These are phyloP conservation scores for Epichloe sylvatica DNA, from an alignment of 2,329 filamentous ascomycete genomes.

Conservation along the genomic window DNA sequence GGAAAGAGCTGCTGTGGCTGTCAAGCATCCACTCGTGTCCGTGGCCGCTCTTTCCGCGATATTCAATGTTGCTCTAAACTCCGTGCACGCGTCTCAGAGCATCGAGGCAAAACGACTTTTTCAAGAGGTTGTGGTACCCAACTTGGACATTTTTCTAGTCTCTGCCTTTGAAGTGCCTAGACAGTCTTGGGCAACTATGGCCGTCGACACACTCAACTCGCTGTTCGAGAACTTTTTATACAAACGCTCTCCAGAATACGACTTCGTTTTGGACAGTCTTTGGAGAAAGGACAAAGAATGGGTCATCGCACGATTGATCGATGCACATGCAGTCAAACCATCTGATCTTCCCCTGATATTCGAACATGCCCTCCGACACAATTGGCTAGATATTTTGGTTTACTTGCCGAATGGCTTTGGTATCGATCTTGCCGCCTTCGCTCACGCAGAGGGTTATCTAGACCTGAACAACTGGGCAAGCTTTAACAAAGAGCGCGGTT, in stretches of 20 bases:
- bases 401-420: constrained; percentile 71
- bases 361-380: constrained; percentile 60
- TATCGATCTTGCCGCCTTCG: constrained; percentile 72
- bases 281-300: constrained; percentile 86
- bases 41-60: constrained; percentile 64
- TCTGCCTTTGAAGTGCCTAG: constrained; percentile 65
- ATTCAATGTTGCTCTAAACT: constrained; percentile 50
- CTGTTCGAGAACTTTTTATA: constrained; percentile 73
- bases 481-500: constrained; percentile 50
- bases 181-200: constrained; percentile 57
- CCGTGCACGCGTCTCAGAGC: constrained; percentile 45
- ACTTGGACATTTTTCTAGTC: constrained; percentile 65
- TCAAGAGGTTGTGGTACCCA: constrained; percentile 54
- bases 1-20: constrained; percentile 45
- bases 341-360: constrained; percentile 29
- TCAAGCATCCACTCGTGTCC: constrained; percentile 78
- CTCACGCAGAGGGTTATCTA: constrained; percentile 66
- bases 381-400: constrained; percentile 72
- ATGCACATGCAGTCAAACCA: constrained; percentile 66
- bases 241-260: constrained; percentile 62
- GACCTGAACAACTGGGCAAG: constrained; percentile 73
- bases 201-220: constrained; percentile 60
- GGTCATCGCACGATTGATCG: constrained; percentile 69
- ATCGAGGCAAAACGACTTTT: constrained; percentile 52
- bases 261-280: constrained; percentile 80